Conservation (phyloP, 768 basidiomycete genomes). For the Leccinellum luteum region DNA sequence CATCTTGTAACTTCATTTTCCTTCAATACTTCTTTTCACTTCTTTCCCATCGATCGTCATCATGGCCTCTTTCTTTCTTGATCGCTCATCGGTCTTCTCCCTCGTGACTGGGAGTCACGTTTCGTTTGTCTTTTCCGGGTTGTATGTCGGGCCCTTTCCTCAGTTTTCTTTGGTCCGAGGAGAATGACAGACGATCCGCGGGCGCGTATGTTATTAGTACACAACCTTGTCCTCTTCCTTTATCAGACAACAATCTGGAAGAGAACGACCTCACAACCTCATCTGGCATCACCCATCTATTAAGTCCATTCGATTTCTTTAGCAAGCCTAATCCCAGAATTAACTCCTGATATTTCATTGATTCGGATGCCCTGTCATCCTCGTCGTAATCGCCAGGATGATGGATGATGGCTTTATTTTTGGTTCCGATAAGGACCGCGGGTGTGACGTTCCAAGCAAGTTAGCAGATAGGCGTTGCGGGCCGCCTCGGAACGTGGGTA, state of each 20-base stretch:
- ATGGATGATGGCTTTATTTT: background rate
- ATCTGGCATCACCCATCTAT: background rate
- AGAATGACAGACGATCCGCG: background rate
- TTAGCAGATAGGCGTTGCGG: background rate
- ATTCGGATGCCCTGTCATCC: background rate
- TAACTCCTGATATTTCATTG: background rate
- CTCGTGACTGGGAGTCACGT: background rate
- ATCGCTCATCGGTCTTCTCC: background rate
- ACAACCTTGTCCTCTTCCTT: background rate
- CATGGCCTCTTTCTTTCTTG: background rate
- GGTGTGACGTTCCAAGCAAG: background rate
- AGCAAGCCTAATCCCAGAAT: too few relatives aligned
- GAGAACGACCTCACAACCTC: background rate
- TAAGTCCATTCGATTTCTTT: background rate
- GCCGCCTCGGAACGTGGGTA: background rate
- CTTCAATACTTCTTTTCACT: background rate
- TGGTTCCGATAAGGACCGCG: background rate
- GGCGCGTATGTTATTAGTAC: background rate
- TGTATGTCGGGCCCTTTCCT: background rate
- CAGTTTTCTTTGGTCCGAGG: background rate
- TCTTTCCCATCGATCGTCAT: background rate
- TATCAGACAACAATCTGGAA: background rate
- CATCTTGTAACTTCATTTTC: background rate
- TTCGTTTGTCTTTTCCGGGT: background rate
- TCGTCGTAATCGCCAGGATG: background rate